Percentiles rank a stretch among this genome's conserved stretches.
Conservation (phyloP, 208 protist species). For the Porcisia deanei region DNA sequence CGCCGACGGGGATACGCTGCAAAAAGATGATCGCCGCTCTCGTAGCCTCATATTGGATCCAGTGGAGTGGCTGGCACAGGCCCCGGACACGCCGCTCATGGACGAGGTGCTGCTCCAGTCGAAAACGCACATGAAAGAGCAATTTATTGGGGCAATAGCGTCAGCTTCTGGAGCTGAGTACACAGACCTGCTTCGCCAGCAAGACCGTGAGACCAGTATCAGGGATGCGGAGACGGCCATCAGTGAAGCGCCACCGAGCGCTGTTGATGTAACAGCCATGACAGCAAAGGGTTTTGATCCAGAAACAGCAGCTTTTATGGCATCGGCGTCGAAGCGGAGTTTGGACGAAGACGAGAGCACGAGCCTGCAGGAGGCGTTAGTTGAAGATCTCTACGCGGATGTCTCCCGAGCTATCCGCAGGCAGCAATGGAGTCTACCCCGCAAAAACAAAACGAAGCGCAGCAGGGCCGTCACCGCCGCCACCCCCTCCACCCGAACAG, state of each 20-base stretch:
- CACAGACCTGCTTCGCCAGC: neutral
- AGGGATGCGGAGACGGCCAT: conserved; percentile 1
- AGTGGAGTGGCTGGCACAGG: conserved; percentile 52
- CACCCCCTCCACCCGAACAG: neutral
- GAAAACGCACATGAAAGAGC: conserved; percentile 9
- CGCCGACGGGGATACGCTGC: neutral
- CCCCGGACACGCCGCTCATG: conserved; percentile 47
- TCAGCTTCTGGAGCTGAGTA: neutral
- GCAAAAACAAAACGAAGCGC: conserved; percentile 3
- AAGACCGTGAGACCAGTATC: neutral
- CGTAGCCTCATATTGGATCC: conserved; percentile 43
- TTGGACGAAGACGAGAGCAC: neutral
- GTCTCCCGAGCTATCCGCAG: conserved; percentile 13
- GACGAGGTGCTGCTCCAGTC: conserved; percentile 23
- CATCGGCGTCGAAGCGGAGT: neutral
- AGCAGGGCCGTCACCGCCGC: neutral
- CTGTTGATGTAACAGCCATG: neutral
- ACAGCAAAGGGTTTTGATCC: neutral
- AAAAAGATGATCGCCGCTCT: neutral
- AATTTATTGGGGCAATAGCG: conserved; percentile 1
- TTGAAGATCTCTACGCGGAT: conserved; percentile 20
- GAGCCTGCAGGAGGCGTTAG: conserved; percentile 16
- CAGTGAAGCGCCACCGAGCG: neutral
- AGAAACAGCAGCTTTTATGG: conserved; percentile 7
- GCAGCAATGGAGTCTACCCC: conserved; percentile 8